Percentiles rank a stretch among this genome's conserved stretches.
Conservation (phyloP, 2,329 filamentous ascomycete genomes). For the Mollisiaceae sp. region DNA sequence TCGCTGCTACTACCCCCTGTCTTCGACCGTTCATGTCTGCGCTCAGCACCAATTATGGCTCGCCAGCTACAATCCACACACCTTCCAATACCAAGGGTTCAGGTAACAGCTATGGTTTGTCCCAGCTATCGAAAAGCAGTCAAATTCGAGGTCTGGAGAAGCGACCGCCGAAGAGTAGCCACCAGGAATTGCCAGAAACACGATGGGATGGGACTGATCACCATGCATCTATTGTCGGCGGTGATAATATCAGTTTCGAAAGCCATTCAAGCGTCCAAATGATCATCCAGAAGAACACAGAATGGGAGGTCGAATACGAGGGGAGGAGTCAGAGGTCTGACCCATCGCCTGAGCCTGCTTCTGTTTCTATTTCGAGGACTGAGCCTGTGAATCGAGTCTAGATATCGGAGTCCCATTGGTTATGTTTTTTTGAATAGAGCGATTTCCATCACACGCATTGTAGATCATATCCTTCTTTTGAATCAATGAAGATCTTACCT, state of each 20-base stretch:
- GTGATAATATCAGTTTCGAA: constrained; percentile 19
- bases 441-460: background rate
- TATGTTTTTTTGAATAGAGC: too few relatives aligned
- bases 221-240: constrained; percentile 9
- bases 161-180: background rate
- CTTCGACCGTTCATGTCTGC: constrained; percentile 51
- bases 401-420: too few relatives aligned
- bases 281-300: constrained; percentile 28
- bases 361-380: background rate
- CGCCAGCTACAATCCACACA: constrained; percentile 2
- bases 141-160: background rate
- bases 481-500: background rate
- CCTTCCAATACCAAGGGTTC: constrained; percentile 9
- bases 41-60: constrained; percentile 22
- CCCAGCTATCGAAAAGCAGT: background rate
- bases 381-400: background rate
- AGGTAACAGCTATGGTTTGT: background rate
- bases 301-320: constrained; percentile 23
- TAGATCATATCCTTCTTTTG: background rate
- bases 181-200: background rate
- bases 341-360: background rate
- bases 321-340: constrained; percentile 1
- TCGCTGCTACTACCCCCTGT: constrained; percentile 49
- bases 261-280: constrained; percentile 29
- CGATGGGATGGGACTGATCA: constrained; percentile 18